Percentiles rank a stretch among this genome's conserved stretches.
phyloP scores from a whole-genome alignment of 352 stramenopile genomes.

The Globisporangium paroecandrum region DNA sequence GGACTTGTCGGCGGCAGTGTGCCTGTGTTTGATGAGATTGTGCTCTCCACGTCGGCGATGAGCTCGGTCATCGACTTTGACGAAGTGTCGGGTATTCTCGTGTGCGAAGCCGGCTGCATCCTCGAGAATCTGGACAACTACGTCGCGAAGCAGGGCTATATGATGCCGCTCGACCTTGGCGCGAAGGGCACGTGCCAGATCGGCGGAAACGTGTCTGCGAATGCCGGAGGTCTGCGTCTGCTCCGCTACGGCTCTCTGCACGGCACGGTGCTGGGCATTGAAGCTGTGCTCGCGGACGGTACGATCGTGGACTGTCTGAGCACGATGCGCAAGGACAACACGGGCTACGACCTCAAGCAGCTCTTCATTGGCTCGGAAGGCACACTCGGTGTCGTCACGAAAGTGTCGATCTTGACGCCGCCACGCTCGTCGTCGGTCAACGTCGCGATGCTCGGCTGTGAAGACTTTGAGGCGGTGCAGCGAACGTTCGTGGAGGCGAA shows the following conservation, averaged over 20 bases:
- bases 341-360: conserved; percentile 96
- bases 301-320: conserved; percentile 89
- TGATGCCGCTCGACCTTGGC: conserved; percentile 95
- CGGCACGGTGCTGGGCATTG: conserved; percentile 91
- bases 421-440: conserved; percentile 68
- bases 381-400: conserved; percentile 95
- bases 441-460: conserved; percentile 90
- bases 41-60: conserved; percentile 91
- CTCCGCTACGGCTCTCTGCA: conserved; percentile 94
- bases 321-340: conserved; percentile 97
- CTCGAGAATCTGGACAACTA: conserved; percentile 92
- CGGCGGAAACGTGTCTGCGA: conserved; percentile 95
- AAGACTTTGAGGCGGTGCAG: conserved; percentile 85
- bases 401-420: conserved; percentile 83
- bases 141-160: conserved; percentile 79
- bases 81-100: conserved; percentile 72
- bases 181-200: conserved; percentile 98
- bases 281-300: conserved; percentile 93
- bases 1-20: conserved; percentile 94
- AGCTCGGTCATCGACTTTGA: conserved; percentile 92
- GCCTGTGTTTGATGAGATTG: conserved; percentile 90
- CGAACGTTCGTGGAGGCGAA: conserved; percentile 82
- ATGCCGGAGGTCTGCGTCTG: conserved; percentile 93
- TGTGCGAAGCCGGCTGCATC: conserved; percentile 91
- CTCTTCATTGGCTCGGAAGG: conserved; percentile 97